Evolutionary conservation across 192 early-diverging fungal species (phyloP), one percentile per base, ranked within the genome.

Genomic region (Gryganskiella cystojenkinii): DNA sequence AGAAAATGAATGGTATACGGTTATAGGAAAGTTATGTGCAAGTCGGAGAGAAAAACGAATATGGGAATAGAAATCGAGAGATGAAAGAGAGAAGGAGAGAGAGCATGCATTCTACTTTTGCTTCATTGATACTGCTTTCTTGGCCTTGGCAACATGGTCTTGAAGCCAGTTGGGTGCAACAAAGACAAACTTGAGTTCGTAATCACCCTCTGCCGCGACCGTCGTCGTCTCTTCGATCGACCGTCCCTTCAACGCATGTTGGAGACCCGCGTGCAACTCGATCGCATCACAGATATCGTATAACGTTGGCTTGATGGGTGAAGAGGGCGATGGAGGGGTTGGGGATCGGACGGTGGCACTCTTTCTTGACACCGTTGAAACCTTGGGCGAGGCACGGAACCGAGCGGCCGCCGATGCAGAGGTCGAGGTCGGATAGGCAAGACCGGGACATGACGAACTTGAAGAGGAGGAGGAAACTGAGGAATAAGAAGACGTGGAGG

Each of bases 81-180:
- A 13, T 40, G 37, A 40, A 13, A 40, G 37, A 40, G 37, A 40
- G 37, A 40, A 40, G 5, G 37, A 40, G 13, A 5, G 37, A 40
- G 37, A 40, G 5, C 37, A 40, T 40, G n/a, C n/a, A n/a, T 13
- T 40, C 37, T 40, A 40, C 37, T 40, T 40, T 5, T 13, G 37
- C 63, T 73, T 64, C 61, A 73, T 63, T 1, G 71, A 61, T 24
- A 37, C 63, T 3, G 57, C 47, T 62, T 61, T 64, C 35, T 73
- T 73, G 17, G 71, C 56, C 47, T 73, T 73, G 24, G 71, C 71
- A 8, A 73, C 64, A 40, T 73, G 71, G 33, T 73, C 63, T 10
- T 52, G 61, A 28, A 73, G 28, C 71, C 71, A 73, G 57, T 73
- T 73, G 27, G 71, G 71, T 0, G 64, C 71, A 2, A 73, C 55